These are phyloP conservation scores for Cyclanthera cordifolia DNA, from an alignment of 306 rosid species.

Conservation along the genomic window DNA sequence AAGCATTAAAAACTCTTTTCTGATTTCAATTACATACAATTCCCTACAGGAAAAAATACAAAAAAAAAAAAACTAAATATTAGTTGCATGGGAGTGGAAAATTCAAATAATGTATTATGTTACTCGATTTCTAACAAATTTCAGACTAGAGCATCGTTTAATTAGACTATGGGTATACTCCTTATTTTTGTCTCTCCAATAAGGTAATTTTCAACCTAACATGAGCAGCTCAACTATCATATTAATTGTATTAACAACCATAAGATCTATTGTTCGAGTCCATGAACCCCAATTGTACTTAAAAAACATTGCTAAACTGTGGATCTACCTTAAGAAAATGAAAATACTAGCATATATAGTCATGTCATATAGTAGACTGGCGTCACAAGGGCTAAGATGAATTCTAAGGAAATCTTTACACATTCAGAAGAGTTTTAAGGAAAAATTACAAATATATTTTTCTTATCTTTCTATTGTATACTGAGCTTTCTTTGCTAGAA, in stretches of 20 bases:
- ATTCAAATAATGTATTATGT: neutral
- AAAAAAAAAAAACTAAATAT: neutral
- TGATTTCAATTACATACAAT: neutral
- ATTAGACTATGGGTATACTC: neutral
- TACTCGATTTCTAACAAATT: neutral
- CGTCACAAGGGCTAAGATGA: neutral
- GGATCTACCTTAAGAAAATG: neutral
- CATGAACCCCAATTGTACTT: no score
- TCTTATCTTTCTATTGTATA: conserved; percentile 15
- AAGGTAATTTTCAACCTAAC: neutral
- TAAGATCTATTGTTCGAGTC: no score
- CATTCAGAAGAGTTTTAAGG: neutral
- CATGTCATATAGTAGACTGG: neutral
- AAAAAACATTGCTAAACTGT: neutral
- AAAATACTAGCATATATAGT: neutral
- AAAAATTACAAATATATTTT: conserved; percentile 2
- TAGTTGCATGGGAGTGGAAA: neutral
- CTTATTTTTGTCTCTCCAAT: neutral
- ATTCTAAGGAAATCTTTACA: neutral
- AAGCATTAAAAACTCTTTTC: neutral
- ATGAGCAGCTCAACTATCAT: no score
- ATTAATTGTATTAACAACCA: no score
- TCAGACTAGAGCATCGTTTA: neutral
- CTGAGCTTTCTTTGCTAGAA: conserved; percentile 19
- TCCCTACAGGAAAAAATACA: neutral